phyloP scores from a whole-genome alignment of 441 rosid species.

The Aleurites moluccanus region DNA sequence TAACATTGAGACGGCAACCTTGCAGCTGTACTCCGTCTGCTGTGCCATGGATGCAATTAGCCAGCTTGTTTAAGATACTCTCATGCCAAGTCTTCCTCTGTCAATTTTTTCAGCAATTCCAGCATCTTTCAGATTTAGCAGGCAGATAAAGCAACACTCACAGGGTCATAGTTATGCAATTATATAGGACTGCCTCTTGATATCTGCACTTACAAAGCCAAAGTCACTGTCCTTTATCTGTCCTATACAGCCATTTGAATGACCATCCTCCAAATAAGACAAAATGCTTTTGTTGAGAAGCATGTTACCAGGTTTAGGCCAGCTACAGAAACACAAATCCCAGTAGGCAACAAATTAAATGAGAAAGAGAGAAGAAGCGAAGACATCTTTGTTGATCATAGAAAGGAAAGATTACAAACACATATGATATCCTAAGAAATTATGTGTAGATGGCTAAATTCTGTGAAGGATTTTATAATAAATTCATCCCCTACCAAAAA shows the following conservation, averaged over 20 bases:
- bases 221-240: slow-evolving; percentile 27
- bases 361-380: not conserved
- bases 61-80: slow-evolving; percentile 8
- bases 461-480: not conserved
- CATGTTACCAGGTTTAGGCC: not conserved
- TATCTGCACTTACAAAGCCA: slow-evolving; percentile 35
- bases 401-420: not conserved
- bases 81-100: not conserved
- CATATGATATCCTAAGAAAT: too few species aligned
- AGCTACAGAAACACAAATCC: not conserved
- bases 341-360: not conserved
- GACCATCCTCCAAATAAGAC: slow-evolving; percentile 7
- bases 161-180: not conserved
- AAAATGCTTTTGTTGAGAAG: not conserved
- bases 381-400: not conserved
- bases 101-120: slow-evolving; percentile 1
- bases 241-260: too few species aligned
- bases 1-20: slow-evolving; percentile 29
- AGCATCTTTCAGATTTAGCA: slow-evolving; percentile 4
- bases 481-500: not conserved
- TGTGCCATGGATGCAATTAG: not conserved
- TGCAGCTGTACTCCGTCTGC: slow-evolving; percentile 21
- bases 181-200: slow-evolving; percentile 46
- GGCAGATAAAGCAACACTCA: not conserved
- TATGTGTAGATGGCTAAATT: too few species aligned